Evolutionary conservation across 2,329 filamentous ascomycete genomes (phyloP).

Genomic region (Exophiala sideris): DNA sequence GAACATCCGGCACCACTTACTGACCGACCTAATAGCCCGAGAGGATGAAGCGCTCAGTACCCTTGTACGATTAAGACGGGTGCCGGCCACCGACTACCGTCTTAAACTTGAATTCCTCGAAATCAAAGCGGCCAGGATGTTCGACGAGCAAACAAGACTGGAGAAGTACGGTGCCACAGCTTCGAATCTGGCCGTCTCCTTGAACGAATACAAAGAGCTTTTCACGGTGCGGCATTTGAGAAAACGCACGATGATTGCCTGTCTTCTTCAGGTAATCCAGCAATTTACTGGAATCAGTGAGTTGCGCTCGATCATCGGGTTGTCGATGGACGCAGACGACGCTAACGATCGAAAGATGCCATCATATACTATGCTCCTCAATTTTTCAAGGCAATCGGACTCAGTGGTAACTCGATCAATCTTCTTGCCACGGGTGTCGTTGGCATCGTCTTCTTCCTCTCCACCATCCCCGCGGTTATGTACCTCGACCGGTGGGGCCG

Average conservation of each 20-base stretch:
- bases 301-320: neutral
- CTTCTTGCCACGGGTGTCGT: slow-evolving; percentile 39
- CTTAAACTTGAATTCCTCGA: slow-evolving; percentile 74
- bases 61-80: slow-evolving; percentile 62
- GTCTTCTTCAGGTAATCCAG: slow-evolving; percentile 25
- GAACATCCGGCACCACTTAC: neutral
- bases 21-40: slow-evolving; percentile 32
- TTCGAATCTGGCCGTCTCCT: neutral
- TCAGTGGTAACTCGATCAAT: slow-evolving; percentile 35
- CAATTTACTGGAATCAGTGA: slow-evolving; percentile 47
- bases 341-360: slow-evolving; percentile 1
- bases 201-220: neutral
- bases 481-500: slow-evolving; percentile 40
- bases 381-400: slow-evolving; percentile 35
- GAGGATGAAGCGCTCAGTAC: slow-evolving; percentile 66
- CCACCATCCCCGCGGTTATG: slow-evolving; percentile 38
- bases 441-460: slow-evolving; percentile 37
- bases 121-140: slow-evolving; percentile 75
- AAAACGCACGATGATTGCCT: neutral
- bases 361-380: slow-evolving; percentile 26
- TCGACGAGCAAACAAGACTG: slow-evolving; percentile 67
- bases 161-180: slow-evolving; percentile 48
- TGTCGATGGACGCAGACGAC: neutral
- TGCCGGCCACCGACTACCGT: slow-evolving; percentile 62
- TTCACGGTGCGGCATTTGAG: neutral